Evolutionary conservation across 2,329 filamentous ascomycete species (phyloP), one percentile per base, ranked within the genome.

Genomic region (Cryphonectria naterciae): DNA sequence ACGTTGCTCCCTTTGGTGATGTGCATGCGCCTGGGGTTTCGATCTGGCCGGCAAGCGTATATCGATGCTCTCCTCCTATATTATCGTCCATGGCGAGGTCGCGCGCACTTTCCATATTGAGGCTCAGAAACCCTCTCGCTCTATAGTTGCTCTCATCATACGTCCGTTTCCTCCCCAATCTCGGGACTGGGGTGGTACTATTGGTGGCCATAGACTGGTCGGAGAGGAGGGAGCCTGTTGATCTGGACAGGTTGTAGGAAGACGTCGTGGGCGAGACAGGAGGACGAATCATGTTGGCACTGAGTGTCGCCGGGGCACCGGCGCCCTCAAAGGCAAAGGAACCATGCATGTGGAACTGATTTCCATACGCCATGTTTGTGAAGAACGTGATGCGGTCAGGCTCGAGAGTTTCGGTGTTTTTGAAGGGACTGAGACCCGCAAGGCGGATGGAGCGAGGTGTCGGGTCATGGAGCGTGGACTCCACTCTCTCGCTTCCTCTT

Each of bases 31-130:
- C 79, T 0, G 85, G 84, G 0, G 85, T 86, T 65, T 85, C 83
- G 65, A 88, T 84, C 75, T 87, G 85, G 25, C 87, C 87, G 8
- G 85, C 86, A 13, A 89, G 79, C 2, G 83, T 83, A 73, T 89
- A 89, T 67, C 79, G 78, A 49, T 77, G 75, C 52, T 78, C 78
- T 22, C 70, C 74, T 19, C 68, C 65, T 64, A 58, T 69, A 66
- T 65, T 74, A 39, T 75, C 74, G 37, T 72, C 73, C 54, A 74
- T 70, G 35, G 70, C 69, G 5, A 75, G 75, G 46, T 79, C 77
- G 35, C 74, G 70, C 4, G 75, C 72, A 37, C 74, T 75, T 17
- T 81, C 79, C 67, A 76, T 71, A 66, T 76, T 77, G 74, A 76
- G 77, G 65, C 74, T 75, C 52, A 13, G 76, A 28, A 58, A 64